Conservation (phyloP, 2,329 filamentous ascomycete genomes). For the Penicillium sp. region DNA sequence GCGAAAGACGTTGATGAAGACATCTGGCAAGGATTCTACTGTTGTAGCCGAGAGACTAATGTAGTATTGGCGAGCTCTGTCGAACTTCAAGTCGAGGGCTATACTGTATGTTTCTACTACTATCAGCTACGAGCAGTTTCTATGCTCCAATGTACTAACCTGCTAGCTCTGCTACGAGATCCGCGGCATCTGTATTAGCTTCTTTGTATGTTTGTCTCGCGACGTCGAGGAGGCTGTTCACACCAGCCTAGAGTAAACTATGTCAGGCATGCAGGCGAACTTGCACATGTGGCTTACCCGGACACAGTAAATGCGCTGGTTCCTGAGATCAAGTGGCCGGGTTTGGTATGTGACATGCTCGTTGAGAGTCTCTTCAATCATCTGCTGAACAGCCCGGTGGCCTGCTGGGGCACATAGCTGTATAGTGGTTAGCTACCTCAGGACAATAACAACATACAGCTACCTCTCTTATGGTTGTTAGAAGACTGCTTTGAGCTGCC, state of each 20-base stretch:
- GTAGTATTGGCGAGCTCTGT: conserved; percentile 70
- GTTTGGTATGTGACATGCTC: conserved; percentile 70
- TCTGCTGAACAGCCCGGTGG: conserved; percentile 51
- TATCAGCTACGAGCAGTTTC: no score
- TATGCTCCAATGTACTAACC: no score
- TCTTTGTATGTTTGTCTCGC: conserved; percentile 85
- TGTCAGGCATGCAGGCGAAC: neutral
- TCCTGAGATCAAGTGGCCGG: conserved; percentile 72
- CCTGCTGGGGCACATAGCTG: conserved; percentile 59
- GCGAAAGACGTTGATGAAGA: conserved; percentile 67
- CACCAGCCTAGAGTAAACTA: conserved; percentile 52
- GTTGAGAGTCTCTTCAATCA: conserved; percentile 66
- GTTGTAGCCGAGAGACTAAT: conserved; percentile 57
- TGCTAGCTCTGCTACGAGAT: conserved; percentile 59
- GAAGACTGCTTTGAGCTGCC: conserved; percentile 55
- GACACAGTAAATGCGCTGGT: conserved; percentile 83
- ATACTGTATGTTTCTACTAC: conserved; percentile 55
- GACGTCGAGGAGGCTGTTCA: conserved; percentile 79
- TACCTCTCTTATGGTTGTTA: conserved; percentile 58
- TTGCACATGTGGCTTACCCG: conserved; percentile 49
- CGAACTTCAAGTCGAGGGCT: conserved; percentile 61
- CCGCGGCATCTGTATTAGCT: conserved; percentile 65
- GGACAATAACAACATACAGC: no score
- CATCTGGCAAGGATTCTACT: conserved; percentile 54
- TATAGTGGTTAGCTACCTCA: no score